A percentile compares a stretch with the other conserved stretches of the same genome.
These are phyloP conservation scores for Colletotrichum eremochloae DNA, from an alignment of 2,329 filamentous ascomycete species.

Conservation along the genomic window DNA sequence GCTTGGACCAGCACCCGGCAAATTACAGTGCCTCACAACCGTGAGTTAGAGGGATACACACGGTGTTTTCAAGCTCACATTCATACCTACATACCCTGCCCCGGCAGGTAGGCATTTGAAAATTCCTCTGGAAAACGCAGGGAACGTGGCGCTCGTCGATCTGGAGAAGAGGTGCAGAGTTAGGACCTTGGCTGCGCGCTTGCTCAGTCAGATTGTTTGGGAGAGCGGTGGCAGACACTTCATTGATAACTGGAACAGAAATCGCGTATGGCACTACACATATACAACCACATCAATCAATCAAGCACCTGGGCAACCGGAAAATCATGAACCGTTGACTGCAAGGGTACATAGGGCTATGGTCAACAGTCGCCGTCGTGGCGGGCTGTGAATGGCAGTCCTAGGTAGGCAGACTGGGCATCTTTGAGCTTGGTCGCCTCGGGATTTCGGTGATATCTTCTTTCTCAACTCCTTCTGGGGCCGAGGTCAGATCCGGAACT, in stretches of 20 bases:
- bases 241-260: neutral
- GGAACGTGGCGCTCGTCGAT: neutral
- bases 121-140: neutral
- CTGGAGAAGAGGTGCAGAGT: neutral
- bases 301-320: neutral
- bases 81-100: no score
- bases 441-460: no score
- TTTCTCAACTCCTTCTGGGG: no score
- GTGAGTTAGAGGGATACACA: neutral
- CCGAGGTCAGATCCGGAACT: neutral
- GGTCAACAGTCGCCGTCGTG: neutral
- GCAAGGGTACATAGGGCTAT: neutral
- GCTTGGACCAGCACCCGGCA: neutral
- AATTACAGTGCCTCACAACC: neutral
- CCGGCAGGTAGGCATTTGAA: neutral
- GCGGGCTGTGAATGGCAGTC: neutral
- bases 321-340: neutral
- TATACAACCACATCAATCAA: neutral
- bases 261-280: no score
- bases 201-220: neutral
- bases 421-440: neutral
- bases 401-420: neutral
- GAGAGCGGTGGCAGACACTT: no score
- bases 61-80: neutral
- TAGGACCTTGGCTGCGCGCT: neutral